phyloP scores from a whole-genome alignment of 345 rosid genomes.

The Geranium brycei region DNA sequence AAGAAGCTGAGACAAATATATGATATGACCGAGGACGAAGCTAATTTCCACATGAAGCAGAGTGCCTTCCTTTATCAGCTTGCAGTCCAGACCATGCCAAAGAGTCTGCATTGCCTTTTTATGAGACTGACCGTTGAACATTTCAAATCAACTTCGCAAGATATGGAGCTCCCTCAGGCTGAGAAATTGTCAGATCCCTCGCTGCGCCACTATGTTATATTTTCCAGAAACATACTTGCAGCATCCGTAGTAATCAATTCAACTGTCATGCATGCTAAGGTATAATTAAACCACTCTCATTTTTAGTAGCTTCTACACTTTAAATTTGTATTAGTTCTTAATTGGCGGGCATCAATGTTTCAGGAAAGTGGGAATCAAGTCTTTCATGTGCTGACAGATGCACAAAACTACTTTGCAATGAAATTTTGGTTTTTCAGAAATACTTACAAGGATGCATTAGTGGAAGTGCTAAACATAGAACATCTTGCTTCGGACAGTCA shows the following conservation, averaged over 20 bases:
- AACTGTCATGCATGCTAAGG: slow-evolving; percentile 55
- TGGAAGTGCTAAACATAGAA: slow-evolving; percentile 65
- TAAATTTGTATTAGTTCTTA: slow-evolving; percentile 10
- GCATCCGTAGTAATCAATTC: slow-evolving; percentile 87
- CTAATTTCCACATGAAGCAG: slow-evolving; percentile 39
- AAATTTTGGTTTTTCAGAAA: slow-evolving; percentile 73
- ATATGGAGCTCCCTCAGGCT: slow-evolving; percentile 27
- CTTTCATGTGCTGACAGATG: slow-evolving; percentile 85
- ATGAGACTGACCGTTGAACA: slow-evolving; percentile 78
- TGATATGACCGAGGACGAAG: slow-evolving; percentile 85
- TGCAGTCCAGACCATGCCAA: slow-evolving; percentile 87
- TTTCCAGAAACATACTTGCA: slow-evolving; percentile 76
- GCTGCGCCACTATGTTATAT: slow-evolving; percentile 57
- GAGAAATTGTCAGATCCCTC: slow-evolving; percentile 53
- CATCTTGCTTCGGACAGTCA: slow-evolving; percentile 32
- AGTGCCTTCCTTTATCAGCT: slow-evolving; percentile 41
- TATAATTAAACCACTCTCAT: slow-evolving; percentile 18
- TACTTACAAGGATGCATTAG: slow-evolving; percentile 42
- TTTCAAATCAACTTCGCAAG: slow-evolving; percentile 44
- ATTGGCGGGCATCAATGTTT: slow-evolving; percentile 20
- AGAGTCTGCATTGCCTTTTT: slow-evolving; percentile 88
- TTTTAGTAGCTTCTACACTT: slow-evolving; percentile 6
- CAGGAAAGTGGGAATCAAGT: slow-evolving; percentile 76
- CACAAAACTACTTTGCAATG: slow-evolving; percentile 76
- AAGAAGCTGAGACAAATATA: slow-evolving; percentile 84